Base-by-base conservation (phyloP, 2,329 filamentous ascomycete genomes). In the Fusarium agapanthi region DNA sequence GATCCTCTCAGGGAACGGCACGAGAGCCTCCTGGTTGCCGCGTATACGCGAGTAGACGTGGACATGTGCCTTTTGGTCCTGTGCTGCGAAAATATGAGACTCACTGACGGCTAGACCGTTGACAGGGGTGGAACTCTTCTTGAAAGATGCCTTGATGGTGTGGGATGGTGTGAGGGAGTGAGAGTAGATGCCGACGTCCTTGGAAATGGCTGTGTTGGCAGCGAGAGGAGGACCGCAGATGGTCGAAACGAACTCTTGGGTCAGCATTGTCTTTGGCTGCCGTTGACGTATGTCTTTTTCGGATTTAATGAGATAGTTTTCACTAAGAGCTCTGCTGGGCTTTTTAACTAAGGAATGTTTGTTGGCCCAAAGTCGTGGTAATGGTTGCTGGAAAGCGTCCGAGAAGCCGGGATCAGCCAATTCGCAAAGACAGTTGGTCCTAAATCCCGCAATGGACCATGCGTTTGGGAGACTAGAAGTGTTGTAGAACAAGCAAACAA, bases 1-100 rank as follows among this genome's bases (percentile, higher is more conserved):
- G 78, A 99, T 94, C 76, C 91, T 89, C 82, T 98, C 95, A 0
- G 93, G 91, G 77, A 99, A 97, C 2, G 95, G 92, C 26, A 98
- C 90, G 24, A 94, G 88, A 12, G 94, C 93, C 83, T 98, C 95
- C 79, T 98, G 95, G 76, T 93, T 96, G 34, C 93, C 93, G 71
- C 93, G 93, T 65, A 91, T 87, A 61, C 95, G 89, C 65, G 89
- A 95, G 83, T 98, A 99, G 61, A 99, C 94, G 83, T 98, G 94
- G 4, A 99, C 88, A 45, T 97, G 93, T 0, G 95, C 94, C 82
- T 97, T 98, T 73, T 95, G 95, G 55, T 92, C 88, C 81, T 99
- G 96, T 8, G 94, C 95, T 8, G 95, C 92, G 80, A 97, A 99
- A 51, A 98, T 87, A 80, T 99, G 96, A 26, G 91, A 91, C 48